Conservation (phyloP, 2,329 filamentous ascomycete species). For the Fusarium sp. region DNA sequence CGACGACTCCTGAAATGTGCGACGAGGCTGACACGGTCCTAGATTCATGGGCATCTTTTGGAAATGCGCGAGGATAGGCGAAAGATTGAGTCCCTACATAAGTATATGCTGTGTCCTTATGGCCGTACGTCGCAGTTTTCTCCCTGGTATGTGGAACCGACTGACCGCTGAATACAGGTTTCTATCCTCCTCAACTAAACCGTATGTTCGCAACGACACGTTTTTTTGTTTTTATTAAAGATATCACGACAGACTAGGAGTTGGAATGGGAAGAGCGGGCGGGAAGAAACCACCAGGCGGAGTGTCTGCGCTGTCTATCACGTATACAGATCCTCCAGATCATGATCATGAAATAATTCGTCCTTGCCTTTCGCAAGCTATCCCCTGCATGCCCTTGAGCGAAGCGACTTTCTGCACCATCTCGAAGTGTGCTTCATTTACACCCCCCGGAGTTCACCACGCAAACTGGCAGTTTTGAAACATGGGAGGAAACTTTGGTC, state of each 20-base stretch:
- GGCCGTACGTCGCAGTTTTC: conserved; percentile 72
- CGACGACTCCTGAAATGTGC: not conserved
- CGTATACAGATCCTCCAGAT: conserved; percentile 20
- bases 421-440: conserved; percentile 26
- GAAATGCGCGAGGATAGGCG: conserved; percentile 94
- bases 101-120: conserved; percentile 93
- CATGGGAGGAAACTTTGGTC: conserved; percentile 5
- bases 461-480: conserved; percentile 10
- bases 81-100: conserved; percentile 93
- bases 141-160: not conserved
- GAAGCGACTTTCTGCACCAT: not conserved
- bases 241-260: conserved; percentile 43
- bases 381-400: not conserved
- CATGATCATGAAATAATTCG: conserved; percentile 26
- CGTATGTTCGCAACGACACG: conserved; percentile 16
- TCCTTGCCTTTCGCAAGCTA: conserved; percentile 14
- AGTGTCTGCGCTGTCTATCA: conserved; percentile 20
- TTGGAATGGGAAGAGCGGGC: conserved; percentile 24
- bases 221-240: conserved; percentile 32
- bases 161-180: conserved; percentile 43
- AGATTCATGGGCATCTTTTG: conserved; percentile 90
- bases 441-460: conserved; percentile 1
- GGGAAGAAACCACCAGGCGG: conserved; percentile 10
- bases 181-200: conserved; percentile 56
- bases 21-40: conserved; percentile 31